Conservation (phyloP, 192 early-diverging fungal genomes). For the Mortierella alpina region DNA sequence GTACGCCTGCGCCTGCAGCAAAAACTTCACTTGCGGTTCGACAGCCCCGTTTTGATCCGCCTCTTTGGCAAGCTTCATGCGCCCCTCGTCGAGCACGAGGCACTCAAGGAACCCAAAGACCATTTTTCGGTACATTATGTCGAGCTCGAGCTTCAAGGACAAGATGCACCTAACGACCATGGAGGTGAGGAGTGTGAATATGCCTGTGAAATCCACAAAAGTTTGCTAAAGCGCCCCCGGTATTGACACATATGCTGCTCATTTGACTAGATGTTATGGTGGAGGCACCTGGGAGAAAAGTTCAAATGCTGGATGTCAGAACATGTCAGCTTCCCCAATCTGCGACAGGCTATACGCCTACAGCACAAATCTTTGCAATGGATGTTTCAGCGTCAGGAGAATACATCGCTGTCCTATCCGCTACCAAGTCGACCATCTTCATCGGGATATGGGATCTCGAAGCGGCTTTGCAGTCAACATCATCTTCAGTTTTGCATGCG, state of each 20-base stretch:
- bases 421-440: background rate
- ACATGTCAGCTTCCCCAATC: background rate
- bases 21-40: slow-evolving; percentile 7
- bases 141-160: slow-evolving; percentile 3
- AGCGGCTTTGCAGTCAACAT: background rate
- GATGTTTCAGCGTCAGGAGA: background rate
- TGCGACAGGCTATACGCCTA: background rate
- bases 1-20: slow-evolving; percentile 13
- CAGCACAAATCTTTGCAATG: slow-evolving; percentile 14
- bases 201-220: no score
- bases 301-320: background rate
- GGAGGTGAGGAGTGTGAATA: background rate
- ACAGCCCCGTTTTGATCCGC: background rate
- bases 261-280: slow-evolving; percentile 5
- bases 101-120: background rate
- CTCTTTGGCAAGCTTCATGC: background rate
- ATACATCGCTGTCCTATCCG: slow-evolving; percentile 11
- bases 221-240: background rate
- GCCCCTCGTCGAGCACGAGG: background rate
- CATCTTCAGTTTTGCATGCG: background rate
- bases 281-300: slow-evolving; percentile 9
- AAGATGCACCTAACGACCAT: background rate
- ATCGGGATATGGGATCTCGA: slow-evolving; percentile 8
- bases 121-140: slow-evolving; percentile 11
- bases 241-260: background rate